Base-by-base conservation (phyloP, 2,329 filamentous ascomycete species). In the Leptodontidium sp. region DNA sequence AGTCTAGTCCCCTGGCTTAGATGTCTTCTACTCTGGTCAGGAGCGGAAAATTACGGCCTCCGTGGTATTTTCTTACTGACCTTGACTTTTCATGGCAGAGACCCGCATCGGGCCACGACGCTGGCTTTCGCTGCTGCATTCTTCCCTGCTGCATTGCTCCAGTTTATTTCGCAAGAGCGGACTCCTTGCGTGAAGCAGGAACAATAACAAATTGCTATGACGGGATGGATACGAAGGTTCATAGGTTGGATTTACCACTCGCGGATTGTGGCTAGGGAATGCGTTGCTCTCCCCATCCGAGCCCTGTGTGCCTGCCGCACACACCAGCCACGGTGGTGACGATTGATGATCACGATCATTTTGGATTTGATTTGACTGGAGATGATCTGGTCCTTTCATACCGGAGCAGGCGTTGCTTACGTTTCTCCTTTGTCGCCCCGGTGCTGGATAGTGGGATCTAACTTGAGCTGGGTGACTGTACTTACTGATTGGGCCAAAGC, bases 341-440 rank as follows among this genome's bases (percentile, higher is more conserved):
- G 58, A 61, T 61, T 45, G 24, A 47, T n/a, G 9, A 24, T 47
- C 15, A 47, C 38, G 24, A 45, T 61, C 21, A 61, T 61, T 61
- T 61, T 5, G 11, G 6, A 61, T 47, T 61, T 61, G 40, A 61
- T 47, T 47, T 61, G 50, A 58, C 29, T 70, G 66, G 69, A 69
- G 66, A 69, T 61, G 70, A 70, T 67, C 21, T 67, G 72, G 65
- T 73, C 70, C 68, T 68, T 72, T 72, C 72, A 74, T 73, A 70
- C 59, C 70, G 68, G 72, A 74, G 68, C 21, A 53, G 62, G 64
- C 57, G 65, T 67, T 61, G 69, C 72, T 71, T 65, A 69, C 66
- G 61, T 70, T 70, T 71, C 58, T 69, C 65, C 59, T 62, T 62
- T 35, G 59, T 50, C 24, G 21, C 14, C 43, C 26, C 6, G 17